Percentiles rank a stretch among this genome's conserved stretches.
These are phyloP conservation scores for Barnettozyma botsteinii DNA, from an alignment of 805 yeast species.

Conservation along the genomic window DNA sequence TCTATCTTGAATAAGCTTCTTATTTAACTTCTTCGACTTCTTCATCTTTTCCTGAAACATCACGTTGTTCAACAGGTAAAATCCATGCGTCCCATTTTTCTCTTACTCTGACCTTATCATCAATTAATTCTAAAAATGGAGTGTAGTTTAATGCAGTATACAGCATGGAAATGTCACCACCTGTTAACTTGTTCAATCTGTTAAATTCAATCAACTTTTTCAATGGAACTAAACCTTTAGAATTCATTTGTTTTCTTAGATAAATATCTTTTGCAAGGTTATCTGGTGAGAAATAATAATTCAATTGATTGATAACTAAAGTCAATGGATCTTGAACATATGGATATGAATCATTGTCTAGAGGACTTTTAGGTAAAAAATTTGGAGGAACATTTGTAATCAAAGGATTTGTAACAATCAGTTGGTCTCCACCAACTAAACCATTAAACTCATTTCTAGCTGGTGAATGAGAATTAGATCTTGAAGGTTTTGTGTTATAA, in stretches of 20 bases:
- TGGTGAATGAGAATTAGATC: conserved; percentile 21
- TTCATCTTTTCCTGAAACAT: conserved; percentile 41
- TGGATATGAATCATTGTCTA: conserved; percentile 7
- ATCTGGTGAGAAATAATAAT: conserved; percentile 85
- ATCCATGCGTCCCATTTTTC: conserved; percentile 63
- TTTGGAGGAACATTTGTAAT: conserved; percentile 7
- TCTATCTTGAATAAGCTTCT: not conserved
- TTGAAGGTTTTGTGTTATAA: conserved; percentile 10
- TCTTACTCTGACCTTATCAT: conserved; percentile 52
- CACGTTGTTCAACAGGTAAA: conserved; percentile 45
- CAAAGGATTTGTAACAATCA: not conserved
- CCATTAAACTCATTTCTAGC: conserved; percentile 7
- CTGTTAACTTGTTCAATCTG: conserved; percentile 61
- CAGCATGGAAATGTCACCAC: conserved; percentile 42
- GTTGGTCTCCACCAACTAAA: too few relatives aligned
- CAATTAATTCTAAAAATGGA: conserved; percentile 26
- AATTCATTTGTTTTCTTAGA: conserved; percentile 75
- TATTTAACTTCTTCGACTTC: conserved; percentile 13
- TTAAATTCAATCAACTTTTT: conserved; percentile 60
- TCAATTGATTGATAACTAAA: conserved; percentile 53
- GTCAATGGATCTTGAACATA: conserved; percentile 17
- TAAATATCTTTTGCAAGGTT: conserved; percentile 80
- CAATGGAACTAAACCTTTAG: conserved; percentile 67
- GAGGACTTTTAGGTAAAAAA: conserved; percentile 9
- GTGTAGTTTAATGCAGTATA: conserved; percentile 12